Conservation (phyloP, 2,329 filamentous ascomycete genomes). For the Ophiocordyceps australis region DNA sequence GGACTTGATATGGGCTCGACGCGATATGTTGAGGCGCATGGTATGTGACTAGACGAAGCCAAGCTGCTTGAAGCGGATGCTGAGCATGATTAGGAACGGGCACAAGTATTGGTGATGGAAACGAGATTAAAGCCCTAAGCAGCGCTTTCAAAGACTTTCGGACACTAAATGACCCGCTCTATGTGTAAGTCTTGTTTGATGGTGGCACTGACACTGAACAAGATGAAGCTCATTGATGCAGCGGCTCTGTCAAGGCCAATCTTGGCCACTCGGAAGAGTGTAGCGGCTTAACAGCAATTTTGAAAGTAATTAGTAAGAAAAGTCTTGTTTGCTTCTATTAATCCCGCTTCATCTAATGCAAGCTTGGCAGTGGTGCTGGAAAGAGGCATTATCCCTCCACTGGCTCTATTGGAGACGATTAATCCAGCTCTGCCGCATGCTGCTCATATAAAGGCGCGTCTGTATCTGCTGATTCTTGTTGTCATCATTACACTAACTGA, state of each 20-base stretch:
- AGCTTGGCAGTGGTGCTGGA: background rate
- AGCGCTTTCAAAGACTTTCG: background rate
- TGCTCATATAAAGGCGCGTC: no score
- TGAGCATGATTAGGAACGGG: no score
- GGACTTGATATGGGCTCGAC: slow-evolving; percentile 16
- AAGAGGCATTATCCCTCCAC: background rate
- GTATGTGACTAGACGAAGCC: slow-evolving; percentile 33
- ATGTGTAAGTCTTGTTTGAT: background rate
- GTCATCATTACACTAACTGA: no score
- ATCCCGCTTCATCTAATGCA: no score
- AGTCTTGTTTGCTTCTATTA: no score
- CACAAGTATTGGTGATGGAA: slow-evolving; percentile 7
- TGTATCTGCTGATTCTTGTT: no score
- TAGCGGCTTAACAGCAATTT: background rate
- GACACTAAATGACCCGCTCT: background rate
- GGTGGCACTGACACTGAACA: no score
- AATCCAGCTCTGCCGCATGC: background rate
- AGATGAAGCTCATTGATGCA: no score
- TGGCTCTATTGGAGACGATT: background rate
- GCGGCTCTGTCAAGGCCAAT: background rate
- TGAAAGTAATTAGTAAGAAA: background rate
- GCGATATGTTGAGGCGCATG: slow-evolving; percentile 26
- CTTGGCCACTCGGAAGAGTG: background rate
- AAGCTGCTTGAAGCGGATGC: no score
- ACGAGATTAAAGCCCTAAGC: background rate